Base-by-base conservation (phyloP, 495 filamentous ascomycete species). In the Aspergillus bertholletiae region DNA sequence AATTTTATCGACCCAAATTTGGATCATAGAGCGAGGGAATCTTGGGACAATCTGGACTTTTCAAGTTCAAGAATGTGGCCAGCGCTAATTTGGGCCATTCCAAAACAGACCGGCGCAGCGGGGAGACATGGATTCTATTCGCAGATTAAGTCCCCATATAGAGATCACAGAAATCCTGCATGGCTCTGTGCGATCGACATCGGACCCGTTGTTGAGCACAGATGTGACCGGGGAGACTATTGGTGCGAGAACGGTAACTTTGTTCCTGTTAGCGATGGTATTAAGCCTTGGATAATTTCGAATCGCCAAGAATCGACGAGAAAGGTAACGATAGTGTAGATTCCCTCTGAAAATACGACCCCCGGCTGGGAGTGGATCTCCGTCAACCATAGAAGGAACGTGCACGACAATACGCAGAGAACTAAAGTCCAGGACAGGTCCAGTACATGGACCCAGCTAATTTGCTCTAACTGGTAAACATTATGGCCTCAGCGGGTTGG, bases 171-270 rank as follows among this genome's bases (percentile, higher is more conserved):
- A 51, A 51, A 66, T 68, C 57, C 62, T 66, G 60, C 58, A 56
- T 51, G 52, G 56, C 52, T 58, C 58, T 62, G 59, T 59, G 55
- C 62, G 59, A 64, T 69, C 59, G 56, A 74, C 67, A 54, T 63
- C 58, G 45, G 59, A 35, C 35, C 64, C 62, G 62, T 53, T 58
- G 53, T 57, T 52, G 55, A 60, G 54, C 34, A 52, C 51, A 60
- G 49, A 54, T 59, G 60, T 61, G 53, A 55, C 47, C 39, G 26
- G 46, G 20, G 37, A 55, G 52, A 55, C 64, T 46, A 73, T 75
- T 75, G 70, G 68, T 46, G 40, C 51, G 58, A 49, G 50, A 55
- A 54, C 47, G 34, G 47, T 46, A 32, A 46, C 53, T 41, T 51
- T 56, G 26, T 44, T 35, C 37, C 43, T 39, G 45, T 54, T 58